Conservation (phyloP, 2,329 filamentous ascomycete genomes). For the Phaeosphaeria sp. region DNA sequence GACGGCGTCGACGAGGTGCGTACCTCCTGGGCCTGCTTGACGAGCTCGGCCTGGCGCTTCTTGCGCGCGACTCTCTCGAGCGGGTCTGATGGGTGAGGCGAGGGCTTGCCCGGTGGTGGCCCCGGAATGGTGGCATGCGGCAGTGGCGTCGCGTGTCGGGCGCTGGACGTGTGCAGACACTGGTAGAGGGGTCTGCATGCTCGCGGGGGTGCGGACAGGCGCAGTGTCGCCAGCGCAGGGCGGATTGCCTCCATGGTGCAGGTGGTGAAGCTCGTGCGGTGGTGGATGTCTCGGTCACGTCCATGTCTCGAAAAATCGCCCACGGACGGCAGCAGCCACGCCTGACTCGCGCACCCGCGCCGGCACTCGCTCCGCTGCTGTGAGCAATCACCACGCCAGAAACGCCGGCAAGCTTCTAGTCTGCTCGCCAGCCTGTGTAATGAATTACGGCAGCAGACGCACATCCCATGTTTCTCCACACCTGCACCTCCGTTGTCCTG, state of each 20-base stretch:
- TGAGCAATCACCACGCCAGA: background rate
- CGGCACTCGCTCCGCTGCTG: background rate
- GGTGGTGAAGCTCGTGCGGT: background rate
- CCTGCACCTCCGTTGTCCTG: conserved; percentile 11
- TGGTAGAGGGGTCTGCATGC: conserved; percentile 34
- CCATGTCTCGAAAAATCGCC: background rate
- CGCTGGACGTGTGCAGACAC: conserved; percentile 51
- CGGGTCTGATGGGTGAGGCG: conserved; percentile 56
- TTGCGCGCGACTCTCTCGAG: conserved; percentile 57
- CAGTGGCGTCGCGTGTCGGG: conserved; percentile 61
- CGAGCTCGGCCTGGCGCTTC: conserved; percentile 57
- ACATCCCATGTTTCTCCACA: background rate
- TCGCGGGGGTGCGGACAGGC: conserved; percentile 22
- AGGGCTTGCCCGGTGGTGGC: conserved; percentile 65
- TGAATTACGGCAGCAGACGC: too few relatives aligned
- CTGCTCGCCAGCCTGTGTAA: too few relatives aligned
- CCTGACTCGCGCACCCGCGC: background rate
- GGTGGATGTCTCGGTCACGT: background rate
- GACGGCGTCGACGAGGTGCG: conserved; percentile 43
- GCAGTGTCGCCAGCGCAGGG: conserved; percentile 30
- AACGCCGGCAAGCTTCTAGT: background rate
- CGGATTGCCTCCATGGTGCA: conserved; percentile 39
- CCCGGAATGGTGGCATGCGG: conserved; percentile 64
- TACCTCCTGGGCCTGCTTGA: conserved; percentile 55
- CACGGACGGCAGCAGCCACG: background rate